Base-by-base conservation (phyloP, 2,329 filamentous ascomycete genomes). In the Verticillium klebahnii region DNA sequence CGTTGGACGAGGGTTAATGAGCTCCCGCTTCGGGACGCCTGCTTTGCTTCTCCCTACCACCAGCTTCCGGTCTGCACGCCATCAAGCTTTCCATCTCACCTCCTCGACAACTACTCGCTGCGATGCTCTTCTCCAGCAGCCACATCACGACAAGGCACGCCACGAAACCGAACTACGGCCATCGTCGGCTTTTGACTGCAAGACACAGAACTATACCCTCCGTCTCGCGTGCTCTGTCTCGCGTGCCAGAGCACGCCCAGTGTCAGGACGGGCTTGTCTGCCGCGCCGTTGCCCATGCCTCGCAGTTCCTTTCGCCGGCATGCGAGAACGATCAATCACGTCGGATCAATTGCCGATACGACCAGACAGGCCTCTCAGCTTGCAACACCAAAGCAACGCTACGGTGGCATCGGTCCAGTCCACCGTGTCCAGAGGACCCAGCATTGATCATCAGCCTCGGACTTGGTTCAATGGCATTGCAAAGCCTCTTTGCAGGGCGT, bases 351-450 rank as follows among this genome's bases (percentile, higher is more conserved):
- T 50, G 45, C 45, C 45, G 45, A n/a, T n/a, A 50, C 45, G n/a
- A 9, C 45, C n/a, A 50, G n/a, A 9, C 45, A 50, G 23, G 19
- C 19, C 7, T 50, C 45, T 50, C 45, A n/a, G 9, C 45, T 25
- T n/a, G 19, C n/a, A 9, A 17, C 11, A 7, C 7, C 8, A 23
- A 50, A 50, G 45, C n/a, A 50, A 50, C 17, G n/a, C 45, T 50
- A 23, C 19, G n/a, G 62, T 64, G 40, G 45, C 19, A 64, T 60
- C 52, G 57, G 52, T 37, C 60, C 57, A 29, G 52, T 58, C 57
- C 57, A 57, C 12, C n/a, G 19, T 5, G 45, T 9, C 45, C 45
- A 50, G 23, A 5, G 45, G 45, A 50, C 45, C 19, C 11, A n/a
- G n/a, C 45, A 25, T n/a, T 23, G 45, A 50, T 25, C 45, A 19